These are phyloP conservation scores for Fusarium verticillioides DNA, from an alignment of 2,329 filamentous ascomycete genomes.

Conservation along the genomic window DNA sequence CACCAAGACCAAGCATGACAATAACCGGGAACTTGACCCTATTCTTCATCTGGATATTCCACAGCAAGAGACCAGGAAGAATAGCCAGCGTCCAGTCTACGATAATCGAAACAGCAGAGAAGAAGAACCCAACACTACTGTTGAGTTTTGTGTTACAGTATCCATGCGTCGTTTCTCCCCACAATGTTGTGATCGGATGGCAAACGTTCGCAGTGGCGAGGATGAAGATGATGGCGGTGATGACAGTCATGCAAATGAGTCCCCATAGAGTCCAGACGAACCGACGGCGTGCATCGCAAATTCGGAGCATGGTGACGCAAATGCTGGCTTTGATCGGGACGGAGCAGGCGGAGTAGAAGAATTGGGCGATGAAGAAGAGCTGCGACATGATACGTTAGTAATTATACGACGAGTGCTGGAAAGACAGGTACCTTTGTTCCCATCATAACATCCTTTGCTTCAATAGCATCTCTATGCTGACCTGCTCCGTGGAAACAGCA, in stretches of 20 bases:
- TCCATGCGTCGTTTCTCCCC: constrained; percentile 31
- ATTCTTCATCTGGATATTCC: constrained; percentile 43
- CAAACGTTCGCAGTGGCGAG: constrained; percentile 40
- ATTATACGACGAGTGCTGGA: rapidly evolving
- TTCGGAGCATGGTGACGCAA: constrained; percentile 45
- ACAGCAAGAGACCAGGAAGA: constrained; percentile 41
- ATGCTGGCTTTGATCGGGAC: constrained; percentile 45
- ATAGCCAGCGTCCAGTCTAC: constrained; percentile 44
- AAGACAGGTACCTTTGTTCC: constrained; percentile 26
- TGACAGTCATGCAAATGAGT: constrained; percentile 15
- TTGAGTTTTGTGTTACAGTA: constrained; percentile 30
- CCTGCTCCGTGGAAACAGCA: constrained; percentile 35
- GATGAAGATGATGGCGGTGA: constrained; percentile 35
- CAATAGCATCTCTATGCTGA: constrained; percentile 2
- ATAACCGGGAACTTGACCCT: constrained; percentile 37
- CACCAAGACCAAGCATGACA: constrained; percentile 36
- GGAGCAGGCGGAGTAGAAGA: constrained; percentile 35
- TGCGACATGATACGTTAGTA: background rate
- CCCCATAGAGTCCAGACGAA: constrained; percentile 30
- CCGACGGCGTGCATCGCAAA: constrained; percentile 30
- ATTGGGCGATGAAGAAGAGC: constrained; percentile 38
- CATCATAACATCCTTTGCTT: constrained; percentile 3
- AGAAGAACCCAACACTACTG: constrained; percentile 40
- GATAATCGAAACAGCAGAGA: constrained; percentile 42
- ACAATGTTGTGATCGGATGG: constrained; percentile 41